Base-by-base conservation (phyloP, 805 yeast species). In the Lipomyces japonicus region DNA sequence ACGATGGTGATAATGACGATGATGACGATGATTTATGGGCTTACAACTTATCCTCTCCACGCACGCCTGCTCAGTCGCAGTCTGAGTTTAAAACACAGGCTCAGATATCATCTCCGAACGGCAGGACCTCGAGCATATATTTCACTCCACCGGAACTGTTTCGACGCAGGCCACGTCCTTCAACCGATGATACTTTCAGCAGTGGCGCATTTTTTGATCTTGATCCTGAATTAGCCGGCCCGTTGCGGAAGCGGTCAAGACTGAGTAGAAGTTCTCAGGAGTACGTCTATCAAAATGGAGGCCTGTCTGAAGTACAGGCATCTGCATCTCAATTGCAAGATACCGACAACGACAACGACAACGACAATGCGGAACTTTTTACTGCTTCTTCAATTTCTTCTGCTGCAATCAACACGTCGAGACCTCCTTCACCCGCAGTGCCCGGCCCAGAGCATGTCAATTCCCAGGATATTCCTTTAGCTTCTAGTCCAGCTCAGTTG, bases 171-270 rank as follows among this genome's bases (percentile, higher is more conserved):
- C 34, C 46, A 22, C 36, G 31, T 7, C 53, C 53, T 10, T 47
- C 58, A 3, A 22, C 45, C 10, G 58, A 52, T 32, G 58, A 54
- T 26, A 43, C 53, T 18, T 46, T 54, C 30, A 43, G 57, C 6
- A 47, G 57, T n/a, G 58, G 57, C 19, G 50, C 51, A 12, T 47
- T 54, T 24, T 37, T 52, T 16, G 58, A 54, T 18, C 34, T 47
- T 23, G 58, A 54, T 18, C 53, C 51, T 12, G 48, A 42, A 12
- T 42, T 54, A n/a, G 38, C 55, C n/a, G 58, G 58, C 4, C 58
- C 58, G 18, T 23, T 54, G n/a, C 41, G 41, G 26, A 54, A 54
- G 46, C 39, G 53, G n/a, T 38, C 53, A 4, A 39, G 38, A n/a
- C 26, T 21, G n/a, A 39, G 51, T 24, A 44, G 46, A 7, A n/a